Evolutionary conservation across 2,329 filamentous ascomycete genomes (phyloP).

Genomic region (Hypoxylon sp.): DNA sequence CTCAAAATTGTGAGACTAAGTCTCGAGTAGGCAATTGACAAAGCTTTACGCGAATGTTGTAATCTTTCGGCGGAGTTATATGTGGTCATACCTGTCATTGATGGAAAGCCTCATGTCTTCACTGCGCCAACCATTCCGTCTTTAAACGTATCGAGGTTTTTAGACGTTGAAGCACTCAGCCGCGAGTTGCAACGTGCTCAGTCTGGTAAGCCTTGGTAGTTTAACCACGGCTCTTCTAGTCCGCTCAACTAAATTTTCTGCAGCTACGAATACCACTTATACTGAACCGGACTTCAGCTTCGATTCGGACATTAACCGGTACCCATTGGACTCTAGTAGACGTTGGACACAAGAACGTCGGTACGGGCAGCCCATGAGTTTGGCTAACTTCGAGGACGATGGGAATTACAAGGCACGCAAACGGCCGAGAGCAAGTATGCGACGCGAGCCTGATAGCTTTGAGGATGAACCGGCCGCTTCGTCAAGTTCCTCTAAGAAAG

Average conservation of each 20-base stretch:
- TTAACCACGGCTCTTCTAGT: constrained; percentile 1
- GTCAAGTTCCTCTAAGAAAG: constrained; percentile 56
- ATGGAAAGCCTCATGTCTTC: constrained; percentile 58
- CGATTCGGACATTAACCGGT: constrained; percentile 35
- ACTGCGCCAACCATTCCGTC: constrained; percentile 50
- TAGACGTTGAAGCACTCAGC: constrained; percentile 60
- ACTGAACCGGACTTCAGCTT: constrained; percentile 39
- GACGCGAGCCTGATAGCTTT: constrained; percentile 55
- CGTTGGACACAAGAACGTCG: constrained; percentile 35
- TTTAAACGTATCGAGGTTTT: constrained; percentile 59
- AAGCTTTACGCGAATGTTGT: constrained; percentile 65
- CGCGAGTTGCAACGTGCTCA: constrained; percentile 56
- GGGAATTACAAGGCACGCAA: constrained; percentile 55
- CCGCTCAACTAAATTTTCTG: constrained; percentile 20
- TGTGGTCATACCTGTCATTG: constrained; percentile 66
- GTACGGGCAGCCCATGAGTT: constrained; percentile 35
- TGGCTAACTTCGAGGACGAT: constrained; percentile 50
- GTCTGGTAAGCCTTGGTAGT: constrained; percentile 53
- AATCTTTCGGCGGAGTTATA: constrained; percentile 65
- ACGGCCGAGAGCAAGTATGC: constrained; percentile 51
- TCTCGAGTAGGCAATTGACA: constrained; percentile 61
- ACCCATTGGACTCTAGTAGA: constrained; percentile 29
- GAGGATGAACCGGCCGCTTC: constrained; percentile 60
- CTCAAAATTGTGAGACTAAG: constrained; percentile 34
- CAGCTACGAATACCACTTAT: constrained; percentile 36